Evolutionary conservation across 1,284 basidiomycete genomes (phyloP).

Genomic region (Tetrapyrgos nigripes): DNA sequence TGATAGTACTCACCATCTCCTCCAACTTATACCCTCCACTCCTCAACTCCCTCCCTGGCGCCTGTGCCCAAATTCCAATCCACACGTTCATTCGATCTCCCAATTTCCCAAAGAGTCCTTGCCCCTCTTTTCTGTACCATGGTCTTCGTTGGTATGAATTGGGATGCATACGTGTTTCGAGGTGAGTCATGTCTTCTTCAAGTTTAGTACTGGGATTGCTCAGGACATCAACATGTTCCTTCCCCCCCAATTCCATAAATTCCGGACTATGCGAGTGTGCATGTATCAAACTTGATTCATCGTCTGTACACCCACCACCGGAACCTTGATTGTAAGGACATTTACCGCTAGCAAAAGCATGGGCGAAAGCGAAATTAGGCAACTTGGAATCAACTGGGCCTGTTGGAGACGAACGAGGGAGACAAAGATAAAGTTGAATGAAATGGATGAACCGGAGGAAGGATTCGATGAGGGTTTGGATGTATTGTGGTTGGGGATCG

Average conservation of each 20-base stretch:
- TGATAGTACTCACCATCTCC: conserved; percentile 35
- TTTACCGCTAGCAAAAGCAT: too few relatives aligned
- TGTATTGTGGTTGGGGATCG: conserved; percentile 36
- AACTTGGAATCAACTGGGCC: conserved; percentile 33
- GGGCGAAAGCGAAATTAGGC: not conserved
- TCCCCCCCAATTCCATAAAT: too few relatives aligned
- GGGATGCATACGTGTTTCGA: conserved; percentile 22
- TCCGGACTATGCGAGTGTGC: too few relatives aligned
- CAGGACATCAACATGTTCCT: too few relatives aligned
- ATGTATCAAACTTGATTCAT: too few relatives aligned
- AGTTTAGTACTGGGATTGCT: too few relatives aligned
- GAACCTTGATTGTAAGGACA: too few relatives aligned
- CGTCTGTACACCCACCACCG: too few relatives aligned
- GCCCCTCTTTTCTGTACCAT: conserved; percentile 49
- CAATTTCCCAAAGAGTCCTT: conserved; percentile 20
- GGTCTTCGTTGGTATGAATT: conserved; percentile 39
- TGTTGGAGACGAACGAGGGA: conserved; percentile 34
- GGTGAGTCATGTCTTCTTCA: too few relatives aligned
- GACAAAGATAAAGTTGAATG: conserved; percentile 40
- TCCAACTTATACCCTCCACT: conserved; percentile 46
- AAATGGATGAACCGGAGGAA: conserved; percentile 31
- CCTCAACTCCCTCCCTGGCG: conserved; percentile 32
- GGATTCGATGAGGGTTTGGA: conserved; percentile 29
- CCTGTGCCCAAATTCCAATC: conserved; percentile 38
- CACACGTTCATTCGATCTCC: conserved; percentile 30